Base-by-base conservation (phyloP, 371 early-diverging fungal genomes). In the Circinella umbellata region DNA sequence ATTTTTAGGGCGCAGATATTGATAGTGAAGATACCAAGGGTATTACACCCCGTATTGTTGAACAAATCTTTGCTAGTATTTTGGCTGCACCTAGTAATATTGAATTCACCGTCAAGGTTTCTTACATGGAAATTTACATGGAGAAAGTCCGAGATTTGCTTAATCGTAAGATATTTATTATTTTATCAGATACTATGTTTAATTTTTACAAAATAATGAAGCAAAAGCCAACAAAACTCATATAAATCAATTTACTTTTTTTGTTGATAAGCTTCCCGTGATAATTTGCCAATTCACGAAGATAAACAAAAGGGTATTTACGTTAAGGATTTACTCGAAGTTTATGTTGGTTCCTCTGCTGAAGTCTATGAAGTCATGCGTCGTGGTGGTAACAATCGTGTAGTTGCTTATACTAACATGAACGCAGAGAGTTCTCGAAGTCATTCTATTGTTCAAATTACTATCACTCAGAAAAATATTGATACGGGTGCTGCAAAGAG, bases 101-200 rank as follows among this genome's bases (percentile, higher is more conserved):
- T 72, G 95, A 96, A 77, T 96, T 96, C 79, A 95, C 95, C 20
- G 96, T 98, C 69, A 94, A 93, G 76, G 92, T 95, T 35, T 95
- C 95, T n/a, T 98, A 92, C 82, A 95, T 99, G 94, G 99, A 99
- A 88, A 98, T 99, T 72, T 99, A 99, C 87, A 99, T 99, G 96
- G 99, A 99, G 74, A 94, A 92, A 78, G 95, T 99, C 69, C 89
- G 95, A 63, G 99, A 99, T 90, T 84, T 99, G 77, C 88, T 99
- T 66, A 92, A 93, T 78, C 96, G 94, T 88, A 86, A 84, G 79
- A 71, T 71, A 9, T 9, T 42, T 42, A 42, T 42, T 42, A 42
- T 42, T 11, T 27, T 27, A 27, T 27, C 27, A 27, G 27, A 1
- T 27, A 27, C 27, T 27, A 27, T 27, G 27, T 27, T 27, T 27